These are phyloP conservation scores for Isatis tinctoria DNA, from an alignment of 345 rosid genomes.

Conservation along the genomic window DNA sequence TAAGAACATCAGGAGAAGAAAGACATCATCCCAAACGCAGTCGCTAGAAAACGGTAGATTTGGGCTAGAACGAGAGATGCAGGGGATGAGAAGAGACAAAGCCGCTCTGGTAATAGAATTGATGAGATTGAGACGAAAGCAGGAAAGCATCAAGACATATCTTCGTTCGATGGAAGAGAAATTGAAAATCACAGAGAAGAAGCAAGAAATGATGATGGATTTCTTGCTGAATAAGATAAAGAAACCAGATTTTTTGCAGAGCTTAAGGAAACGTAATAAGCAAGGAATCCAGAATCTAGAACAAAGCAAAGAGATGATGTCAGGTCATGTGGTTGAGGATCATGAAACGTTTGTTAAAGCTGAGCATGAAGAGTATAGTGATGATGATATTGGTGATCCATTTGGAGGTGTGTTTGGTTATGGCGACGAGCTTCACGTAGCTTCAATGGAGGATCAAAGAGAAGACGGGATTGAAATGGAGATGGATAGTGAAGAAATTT, in stretches of 20 bases:
- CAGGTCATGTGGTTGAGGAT: constrained; percentile 14
- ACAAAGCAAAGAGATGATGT: neutral
- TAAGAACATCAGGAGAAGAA: constrained; percentile 54
- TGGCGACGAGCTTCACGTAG: constrained; percentile 14
- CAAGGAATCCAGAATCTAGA: constrained; percentile 39
- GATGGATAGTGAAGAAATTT: constrained; percentile 33
- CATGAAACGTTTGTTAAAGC: constrained; percentile 32
- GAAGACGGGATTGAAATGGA: constrained; percentile 23
- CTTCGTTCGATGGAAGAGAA: constrained; percentile 54
- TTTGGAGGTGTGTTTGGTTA: constrained; percentile 36
- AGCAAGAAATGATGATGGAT: constrained; percentile 53
- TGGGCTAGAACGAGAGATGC: constrained; percentile 45
- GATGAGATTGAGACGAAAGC: constrained; percentile 53
- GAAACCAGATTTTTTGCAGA: constrained; percentile 45
- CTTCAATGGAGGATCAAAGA: constrained; percentile 17
- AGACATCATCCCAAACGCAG: constrained; percentile 21
- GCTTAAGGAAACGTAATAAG: constrained; percentile 40
- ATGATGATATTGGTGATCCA: constrained; percentile 30
- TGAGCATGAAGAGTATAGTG: constrained; percentile 39
- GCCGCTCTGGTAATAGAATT: constrained; percentile 46
- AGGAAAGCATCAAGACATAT: constrained; percentile 40
- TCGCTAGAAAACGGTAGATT: constrained; percentile 39
- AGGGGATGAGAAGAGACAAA: constrained; percentile 47
- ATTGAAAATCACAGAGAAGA: constrained; percentile 41
- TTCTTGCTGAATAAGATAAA: constrained; percentile 59